Percentiles rank a stretch among this genome's conserved stretches.
Evolutionary conservation across 2,329 filamentous ascomycete species (phyloP).

Genomic region (Fusarium papillatum): DNA sequence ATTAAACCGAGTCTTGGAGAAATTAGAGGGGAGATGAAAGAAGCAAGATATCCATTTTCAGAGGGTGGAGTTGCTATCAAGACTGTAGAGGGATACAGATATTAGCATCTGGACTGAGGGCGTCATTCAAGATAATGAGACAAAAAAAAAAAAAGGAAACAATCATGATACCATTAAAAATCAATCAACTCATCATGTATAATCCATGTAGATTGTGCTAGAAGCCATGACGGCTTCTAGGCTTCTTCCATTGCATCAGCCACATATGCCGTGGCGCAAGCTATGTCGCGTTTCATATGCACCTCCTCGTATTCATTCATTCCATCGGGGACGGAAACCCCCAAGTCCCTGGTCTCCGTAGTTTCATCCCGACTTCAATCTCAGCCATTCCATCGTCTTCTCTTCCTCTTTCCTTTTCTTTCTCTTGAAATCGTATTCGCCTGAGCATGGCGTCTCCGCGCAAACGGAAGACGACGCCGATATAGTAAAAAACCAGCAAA

Average conservation of each 20-base stretch:
- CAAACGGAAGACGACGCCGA: conserved; percentile 14
- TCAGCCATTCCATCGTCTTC: not conserved
- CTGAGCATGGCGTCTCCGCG: conserved; percentile 32
- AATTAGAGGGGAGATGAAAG: not conserved
- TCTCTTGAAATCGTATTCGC: conserved; percentile 3
- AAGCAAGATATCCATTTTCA: not conserved
- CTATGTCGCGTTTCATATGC: conserved; percentile 14
- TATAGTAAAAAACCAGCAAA: not conserved
- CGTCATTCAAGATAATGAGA: conserved; percentile 14
- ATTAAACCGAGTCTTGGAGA: not conserved
- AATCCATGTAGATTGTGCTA: not conserved
- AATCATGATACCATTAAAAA: not conserved
- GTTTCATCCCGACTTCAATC: not conserved
- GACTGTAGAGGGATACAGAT: not conserved
- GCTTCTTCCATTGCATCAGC: conserved; percentile 15
- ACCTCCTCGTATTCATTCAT: conserved; percentile 18
- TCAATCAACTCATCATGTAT: not conserved
- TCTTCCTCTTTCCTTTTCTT: conserved; percentile 4
- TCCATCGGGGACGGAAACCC: not conserved
- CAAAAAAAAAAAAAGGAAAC: not conserved
- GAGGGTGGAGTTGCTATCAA: not conserved
- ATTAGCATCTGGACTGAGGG: not conserved
- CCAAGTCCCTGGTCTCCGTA: not conserved
- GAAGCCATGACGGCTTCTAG: not conserved
- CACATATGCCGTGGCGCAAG: conserved; percentile 35